These are phyloP conservation scores for Staphylotrichum longicolle DNA, from an alignment of 495 filamentous ascomycete genomes.

Conservation along the genomic window DNA sequence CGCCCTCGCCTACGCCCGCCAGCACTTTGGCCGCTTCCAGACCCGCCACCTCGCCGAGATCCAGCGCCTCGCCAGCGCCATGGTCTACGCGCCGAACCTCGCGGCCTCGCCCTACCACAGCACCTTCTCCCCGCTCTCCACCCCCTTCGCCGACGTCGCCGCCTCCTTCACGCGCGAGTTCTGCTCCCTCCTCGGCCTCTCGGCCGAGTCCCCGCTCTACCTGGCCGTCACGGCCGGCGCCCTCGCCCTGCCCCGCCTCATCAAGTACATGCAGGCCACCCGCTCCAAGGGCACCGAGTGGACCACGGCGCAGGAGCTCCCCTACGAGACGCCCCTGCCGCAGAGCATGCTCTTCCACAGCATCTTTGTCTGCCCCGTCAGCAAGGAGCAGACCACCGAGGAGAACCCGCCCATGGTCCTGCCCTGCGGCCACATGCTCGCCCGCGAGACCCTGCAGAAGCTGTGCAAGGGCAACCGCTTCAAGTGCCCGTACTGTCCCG, in stretches of 20 bases:
- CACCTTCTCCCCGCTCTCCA: conserved; percentile 64
- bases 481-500: conserved; percentile 97
- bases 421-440: conserved; percentile 93
- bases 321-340: conserved; percentile 89
- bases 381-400: conserved; percentile 93
- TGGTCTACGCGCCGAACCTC: conserved; percentile 73
- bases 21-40: conserved; percentile 56
- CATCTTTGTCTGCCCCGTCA: conserved; percentile 97
- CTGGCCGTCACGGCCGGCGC: conserved; percentile 87
- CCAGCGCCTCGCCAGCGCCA: conserved; percentile 69
- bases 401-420: conserved; percentile 96
- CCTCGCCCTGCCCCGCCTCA: conserved; percentile 78
- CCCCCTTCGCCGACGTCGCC: conserved; percentile 76
- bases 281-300: conserved; percentile 87
- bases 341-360: conserved; percentile 85
- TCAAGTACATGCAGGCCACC: conserved; percentile 81
- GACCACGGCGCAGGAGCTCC: conserved; percentile 86
- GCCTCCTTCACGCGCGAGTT: conserved; percentile 89
- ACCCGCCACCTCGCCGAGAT: conserved; percentile 70
- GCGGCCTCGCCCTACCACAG: conserved; percentile 66
- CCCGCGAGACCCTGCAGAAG: conserved; percentile 72
- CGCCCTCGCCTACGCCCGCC: conserved; percentile 71
- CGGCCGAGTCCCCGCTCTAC: conserved; percentile 85
- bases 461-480: conserved; percentile 75
- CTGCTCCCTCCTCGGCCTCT: conserved; percentile 84